A percentile compares a stretch with the other conserved stretches of the same genome.
Evolutionary conservation across 108 stramenopile species (phyloP).

Genomic region (Conticribra weissflogii): DNA sequence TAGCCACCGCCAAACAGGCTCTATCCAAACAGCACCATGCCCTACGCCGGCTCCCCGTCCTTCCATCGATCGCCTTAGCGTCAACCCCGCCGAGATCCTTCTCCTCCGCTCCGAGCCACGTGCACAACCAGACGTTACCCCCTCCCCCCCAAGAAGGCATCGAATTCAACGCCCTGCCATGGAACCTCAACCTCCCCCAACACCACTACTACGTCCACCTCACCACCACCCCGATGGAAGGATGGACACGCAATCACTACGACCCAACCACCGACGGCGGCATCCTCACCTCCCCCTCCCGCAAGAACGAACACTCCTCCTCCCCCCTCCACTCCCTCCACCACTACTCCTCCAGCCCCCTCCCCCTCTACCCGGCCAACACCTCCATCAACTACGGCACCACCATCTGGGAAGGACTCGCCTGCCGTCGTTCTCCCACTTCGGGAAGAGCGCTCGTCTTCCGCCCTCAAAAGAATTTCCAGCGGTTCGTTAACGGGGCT

Average conservation of each 20-base stretch:
- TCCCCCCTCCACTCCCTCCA: slow-evolving; percentile 43
- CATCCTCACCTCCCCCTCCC: slow-evolving; percentile 35
- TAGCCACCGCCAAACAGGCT: too few species aligned
- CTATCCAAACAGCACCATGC: too few species aligned
- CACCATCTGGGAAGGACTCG: slow-evolving; percentile 89
- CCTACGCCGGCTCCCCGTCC: too few species aligned
- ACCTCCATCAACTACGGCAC: slow-evolving; percentile 86
- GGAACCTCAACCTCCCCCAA: slow-evolving; percentile 83
- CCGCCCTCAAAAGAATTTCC: slow-evolving; percentile 79
- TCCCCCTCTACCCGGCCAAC: slow-evolving; percentile 68
- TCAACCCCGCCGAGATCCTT: background rate
- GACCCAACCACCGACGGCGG: slow-evolving; percentile 61
- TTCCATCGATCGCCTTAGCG: background rate
- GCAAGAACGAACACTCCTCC: background rate
- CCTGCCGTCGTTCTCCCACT: slow-evolving; percentile 66
- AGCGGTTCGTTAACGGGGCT: slow-evolving; percentile 68
- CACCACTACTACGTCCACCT: slow-evolving; percentile 76
- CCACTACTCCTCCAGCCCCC: slow-evolving; percentile 55
- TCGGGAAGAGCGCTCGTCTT: slow-evolving; percentile 68
- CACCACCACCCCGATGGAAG: slow-evolving; percentile 52
- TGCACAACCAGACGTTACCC: background rate
- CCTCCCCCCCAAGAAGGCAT: slow-evolving; percentile 66
- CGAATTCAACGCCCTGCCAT: slow-evolving; percentile 75
- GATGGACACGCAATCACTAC: slow-evolving; percentile 76
- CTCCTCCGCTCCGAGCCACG: background rate